Base-by-base conservation (phyloP, 116 monocot genomes). In the Zostera marina region DNA sequence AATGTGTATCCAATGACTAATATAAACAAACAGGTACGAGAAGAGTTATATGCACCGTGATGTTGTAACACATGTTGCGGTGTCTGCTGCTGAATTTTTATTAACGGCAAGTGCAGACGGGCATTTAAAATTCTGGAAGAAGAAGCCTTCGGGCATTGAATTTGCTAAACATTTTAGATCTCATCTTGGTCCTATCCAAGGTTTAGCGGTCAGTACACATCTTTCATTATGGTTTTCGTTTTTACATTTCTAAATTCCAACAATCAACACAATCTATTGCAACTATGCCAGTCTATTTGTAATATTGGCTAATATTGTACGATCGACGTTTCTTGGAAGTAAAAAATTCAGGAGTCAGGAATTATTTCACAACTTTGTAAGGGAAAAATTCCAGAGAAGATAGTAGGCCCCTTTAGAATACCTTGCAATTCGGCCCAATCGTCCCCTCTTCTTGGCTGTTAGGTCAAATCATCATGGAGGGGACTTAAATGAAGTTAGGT, bases 21-120 rank as follows among this genome's bases (percentile, higher is more conserved):
- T 44, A 5, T 11, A 44, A 44, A 63, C 12, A 42, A 42, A 43
- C 68, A 96, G 88, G 96, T 96, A 98, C 45, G 98, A 98, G 78
- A 98, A 98, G 71, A 98, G 98, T 58, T 98, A 86, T 53, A 98
- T 98, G 98, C 98, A 98, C 53, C 75, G 98, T 9, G 98, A 98
- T 69, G 91, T 90, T 2, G 98, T 90, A 47, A 90, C 90, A 11
- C 98, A 98, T 62, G 98, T 98, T 10, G 86, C 91, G 5, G 86
- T 86, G 3, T 98, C 98, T 0, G 59, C 77, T 6, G 82, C 98
- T 0, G 98, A 98, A 44, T 98, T 90, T 66, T 83, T 98, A 61
- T 81, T 98, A 22, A 86, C 98, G 6, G 98, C 83, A 63, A 98
- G 98, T 61, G 53, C 47, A 4, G 98, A 98, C 71, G 98, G 93